Conservation (phyloP, 78 protist genomes). For the Polysphondylium violaceum region DNA sequence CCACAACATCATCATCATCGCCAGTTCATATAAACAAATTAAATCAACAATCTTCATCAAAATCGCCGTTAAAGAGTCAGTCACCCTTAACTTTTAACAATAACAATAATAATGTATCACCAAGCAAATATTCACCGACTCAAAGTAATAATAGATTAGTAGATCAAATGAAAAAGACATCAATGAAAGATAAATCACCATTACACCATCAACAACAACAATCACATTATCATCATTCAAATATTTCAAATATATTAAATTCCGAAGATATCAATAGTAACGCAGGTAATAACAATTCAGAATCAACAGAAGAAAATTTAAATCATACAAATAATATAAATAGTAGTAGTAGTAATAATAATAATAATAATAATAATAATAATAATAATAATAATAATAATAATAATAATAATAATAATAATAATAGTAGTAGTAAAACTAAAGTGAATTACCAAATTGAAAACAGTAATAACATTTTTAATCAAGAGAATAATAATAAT, state of each 20-base stretch:
- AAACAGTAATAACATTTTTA: neutral
- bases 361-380: neutral
- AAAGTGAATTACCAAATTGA: conserved; percentile 10
- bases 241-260: conserved; percentile 27
- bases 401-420: conserved; percentile 10
- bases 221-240: neutral
- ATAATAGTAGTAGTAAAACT: conserved; percentile 24
- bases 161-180: conserved; percentile 32
- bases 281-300: neutral
- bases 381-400: neutral
- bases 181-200: conserved; percentile 29
- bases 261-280: neutral
- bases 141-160: conserved; percentile 2
- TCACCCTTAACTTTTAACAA: neutral
- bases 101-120: conserved; percentile 7
- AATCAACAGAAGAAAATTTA: no score
- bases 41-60: neutral
- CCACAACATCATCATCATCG: neutral
- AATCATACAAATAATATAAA: no score
- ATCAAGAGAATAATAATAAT: neutral
- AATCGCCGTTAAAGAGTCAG: neutral
- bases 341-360: no score
- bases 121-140: neutral
- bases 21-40: neutral
- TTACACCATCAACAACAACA: conserved; percentile 5